A percentile compares a stretch with the other conserved stretches of the same genome.
Conservation (phyloP, 345 rosid genomes). For the Dovyalis caffra region DNA sequence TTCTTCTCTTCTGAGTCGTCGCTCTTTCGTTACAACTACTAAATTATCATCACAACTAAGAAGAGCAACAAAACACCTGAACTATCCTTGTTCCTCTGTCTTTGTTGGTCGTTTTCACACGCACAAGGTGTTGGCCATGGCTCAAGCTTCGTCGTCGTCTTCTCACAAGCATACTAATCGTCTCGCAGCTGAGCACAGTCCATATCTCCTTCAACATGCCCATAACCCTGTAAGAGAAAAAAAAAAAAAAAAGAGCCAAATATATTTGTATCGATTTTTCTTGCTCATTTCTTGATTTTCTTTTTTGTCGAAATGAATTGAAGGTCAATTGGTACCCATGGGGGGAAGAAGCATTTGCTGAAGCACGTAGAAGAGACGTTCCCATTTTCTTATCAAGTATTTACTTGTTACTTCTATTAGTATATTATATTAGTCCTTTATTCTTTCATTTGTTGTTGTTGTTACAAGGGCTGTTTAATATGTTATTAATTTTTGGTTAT, state of each 20-base stretch:
- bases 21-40: background rate
- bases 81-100: background rate
- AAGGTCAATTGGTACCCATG: slow-evolving; percentile 96
- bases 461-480: background rate
- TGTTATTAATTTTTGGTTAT: slow-evolving; percentile 19
- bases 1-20: background rate
- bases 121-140: slow-evolving; percentile 16
- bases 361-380: slow-evolving; percentile 72
- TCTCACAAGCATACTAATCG: slow-evolving; percentile 58
- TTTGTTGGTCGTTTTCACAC: slow-evolving; percentile 15
- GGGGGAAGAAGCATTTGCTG: slow-evolving; percentile 90
- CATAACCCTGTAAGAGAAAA: slow-evolving; percentile 65
- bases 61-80: background rate
- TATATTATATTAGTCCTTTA: background rate
- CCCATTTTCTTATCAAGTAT: slow-evolving; percentile 94
- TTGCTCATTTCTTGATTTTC: background rate
- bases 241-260: no score
- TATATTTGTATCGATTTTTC: background rate
- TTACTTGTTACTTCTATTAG: slow-evolving; percentile 13
- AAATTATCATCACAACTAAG: background rate
- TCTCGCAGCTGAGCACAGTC: slow-evolving; percentile 80
- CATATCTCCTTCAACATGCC: slow-evolving; percentile 90
- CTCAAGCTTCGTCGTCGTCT: slow-evolving; percentile 5
- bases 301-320: slow-evolving; percentile 1
- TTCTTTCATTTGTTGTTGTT: background rate